phyloP scores from a whole-genome alignment of 345 rosid species.

The Gossypium thurberi region DNA sequence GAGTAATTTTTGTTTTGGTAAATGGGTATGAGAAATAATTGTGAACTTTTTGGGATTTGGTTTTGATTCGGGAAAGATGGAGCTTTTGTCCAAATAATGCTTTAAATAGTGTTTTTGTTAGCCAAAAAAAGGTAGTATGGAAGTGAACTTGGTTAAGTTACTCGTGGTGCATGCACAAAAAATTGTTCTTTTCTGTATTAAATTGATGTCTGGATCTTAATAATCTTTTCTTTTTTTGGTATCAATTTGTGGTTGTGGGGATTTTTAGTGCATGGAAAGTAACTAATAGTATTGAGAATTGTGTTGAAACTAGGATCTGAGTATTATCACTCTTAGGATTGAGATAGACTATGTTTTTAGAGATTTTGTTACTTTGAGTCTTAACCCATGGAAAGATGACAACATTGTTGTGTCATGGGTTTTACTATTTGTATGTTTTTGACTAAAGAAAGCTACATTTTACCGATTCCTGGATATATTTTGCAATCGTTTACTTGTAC shows the following conservation, averaged over 20 bases:
- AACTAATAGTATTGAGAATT: neutral
- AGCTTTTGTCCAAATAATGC: neutral
- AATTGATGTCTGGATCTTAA: neutral
- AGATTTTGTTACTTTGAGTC: neutral
- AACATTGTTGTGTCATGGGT: neutral
- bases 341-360: neutral
- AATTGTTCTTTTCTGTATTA: neutral
- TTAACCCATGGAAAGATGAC: neutral
- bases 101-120: neutral
- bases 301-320: neutral
- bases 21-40: slow-evolving; percentile 19
- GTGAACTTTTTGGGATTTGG: neutral
- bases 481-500: neutral
- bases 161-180: slow-evolving; percentile 5
- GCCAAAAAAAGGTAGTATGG: neutral
- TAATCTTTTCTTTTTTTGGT: neutral
- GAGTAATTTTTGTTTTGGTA: slow-evolving; percentile 20
- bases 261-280: neutral
- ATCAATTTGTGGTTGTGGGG: neutral
- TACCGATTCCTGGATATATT: neutral
- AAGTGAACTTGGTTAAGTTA: slow-evolving; percentile 3
- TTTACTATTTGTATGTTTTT: neutral
- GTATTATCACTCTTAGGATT: neutral
- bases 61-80: neutral
- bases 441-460: neutral